phyloP scores from a whole-genome alignment of 23 red algal species.

The Gracilaria vermiculophylla region DNA sequence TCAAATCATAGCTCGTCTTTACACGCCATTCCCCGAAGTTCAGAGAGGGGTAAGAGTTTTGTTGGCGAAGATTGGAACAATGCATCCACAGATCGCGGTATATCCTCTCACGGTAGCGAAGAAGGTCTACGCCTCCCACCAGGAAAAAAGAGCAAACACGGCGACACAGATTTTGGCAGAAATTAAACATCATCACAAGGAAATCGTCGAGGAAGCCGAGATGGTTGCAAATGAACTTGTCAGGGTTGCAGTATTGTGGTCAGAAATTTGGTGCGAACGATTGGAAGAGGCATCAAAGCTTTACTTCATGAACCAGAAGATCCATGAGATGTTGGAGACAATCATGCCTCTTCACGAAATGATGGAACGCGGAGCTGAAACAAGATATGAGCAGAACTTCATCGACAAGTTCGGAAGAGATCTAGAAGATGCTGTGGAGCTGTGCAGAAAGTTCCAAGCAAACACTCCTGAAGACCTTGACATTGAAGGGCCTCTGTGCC shows the following conservation, averaged over 20 bases:
- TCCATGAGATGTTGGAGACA: slow-evolving; percentile 87
- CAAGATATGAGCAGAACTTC: slow-evolving; percentile 77
- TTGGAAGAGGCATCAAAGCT: slow-evolving; percentile 95
- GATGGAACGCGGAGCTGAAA: slow-evolving; percentile 84
- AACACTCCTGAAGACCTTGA: slow-evolving; percentile 5
- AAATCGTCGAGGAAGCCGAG: slow-evolving; percentile 90
- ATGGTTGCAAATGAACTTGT: slow-evolving; percentile 88
- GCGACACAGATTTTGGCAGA: slow-evolving; percentile 58
- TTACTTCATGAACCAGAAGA: slow-evolving; percentile 91
- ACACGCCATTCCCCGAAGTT: slow-evolving; percentile 78
- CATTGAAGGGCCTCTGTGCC: slow-evolving; percentile 33
- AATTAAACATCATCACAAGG: slow-evolving; percentile 68
- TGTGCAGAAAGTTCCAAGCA: slow-evolving; percentile 73
- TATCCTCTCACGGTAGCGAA: slow-evolving; percentile 94
- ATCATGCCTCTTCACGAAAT: slow-evolving; percentile 88
- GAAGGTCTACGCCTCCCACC: slow-evolving; percentile 16
- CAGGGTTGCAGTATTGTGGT: slow-evolving; percentile 88
- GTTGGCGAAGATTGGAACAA: slow-evolving; percentile 76
- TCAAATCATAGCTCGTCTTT: slow-evolving; percentile 96
- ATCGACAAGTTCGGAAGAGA: slow-evolving; percentile 84
- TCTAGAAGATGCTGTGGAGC: slow-evolving; percentile 76
- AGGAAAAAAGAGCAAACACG: slow-evolving; percentile 22
- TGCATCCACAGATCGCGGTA: slow-evolving; percentile 92
- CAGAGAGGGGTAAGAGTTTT: slow-evolving; percentile 75
- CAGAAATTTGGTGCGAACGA: slow-evolving; percentile 95